These are phyloP conservation scores for Eremochloa ophiuroides DNA, from an alignment of 176 grass and related monocot species.

Conservation along the genomic window DNA sequence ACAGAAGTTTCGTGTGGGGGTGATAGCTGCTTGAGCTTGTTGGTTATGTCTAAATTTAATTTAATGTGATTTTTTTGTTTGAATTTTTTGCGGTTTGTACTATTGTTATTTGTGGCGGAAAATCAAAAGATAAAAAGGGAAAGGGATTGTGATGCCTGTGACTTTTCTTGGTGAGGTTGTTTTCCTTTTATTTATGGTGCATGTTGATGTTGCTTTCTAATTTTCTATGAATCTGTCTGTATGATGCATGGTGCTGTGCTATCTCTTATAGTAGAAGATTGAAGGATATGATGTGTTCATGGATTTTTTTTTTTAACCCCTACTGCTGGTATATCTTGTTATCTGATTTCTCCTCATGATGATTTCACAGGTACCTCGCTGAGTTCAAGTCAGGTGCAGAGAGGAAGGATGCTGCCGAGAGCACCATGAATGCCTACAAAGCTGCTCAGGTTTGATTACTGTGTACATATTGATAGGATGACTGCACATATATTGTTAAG, in stretches of 20 bases:
- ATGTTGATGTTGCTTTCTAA: neutral
- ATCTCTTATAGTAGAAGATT: neutral
- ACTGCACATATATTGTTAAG: neutral
- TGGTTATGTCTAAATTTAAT: neutral
- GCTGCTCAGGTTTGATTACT: constrained; percentile 63
- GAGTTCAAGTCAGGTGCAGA: constrained; percentile 67
- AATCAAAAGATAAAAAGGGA: neutral
- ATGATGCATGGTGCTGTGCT: neutral
- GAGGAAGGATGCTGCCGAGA: constrained; percentile 82
- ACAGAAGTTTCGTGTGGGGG: neutral
- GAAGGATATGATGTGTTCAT: neutral
- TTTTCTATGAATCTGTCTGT: neutral
- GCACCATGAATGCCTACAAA: constrained; percentile 81
- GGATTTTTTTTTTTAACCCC: neutral
- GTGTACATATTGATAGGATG: neutral
- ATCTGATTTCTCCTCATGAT: constrained; percentile 12
- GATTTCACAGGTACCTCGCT: constrained; percentile 60
- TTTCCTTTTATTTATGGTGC: neutral
- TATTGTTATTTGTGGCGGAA: neutral
- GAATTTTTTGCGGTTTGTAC: neutral
- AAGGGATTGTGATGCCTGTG: constrained; percentile 22
- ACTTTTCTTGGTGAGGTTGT: neutral
- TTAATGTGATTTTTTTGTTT: constrained; percentile 26
- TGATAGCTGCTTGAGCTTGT: neutral
- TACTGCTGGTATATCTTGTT: neutral